Conservation (phyloP, 257 asterid genomes). For the Fraxinus cuspidata region DNA sequence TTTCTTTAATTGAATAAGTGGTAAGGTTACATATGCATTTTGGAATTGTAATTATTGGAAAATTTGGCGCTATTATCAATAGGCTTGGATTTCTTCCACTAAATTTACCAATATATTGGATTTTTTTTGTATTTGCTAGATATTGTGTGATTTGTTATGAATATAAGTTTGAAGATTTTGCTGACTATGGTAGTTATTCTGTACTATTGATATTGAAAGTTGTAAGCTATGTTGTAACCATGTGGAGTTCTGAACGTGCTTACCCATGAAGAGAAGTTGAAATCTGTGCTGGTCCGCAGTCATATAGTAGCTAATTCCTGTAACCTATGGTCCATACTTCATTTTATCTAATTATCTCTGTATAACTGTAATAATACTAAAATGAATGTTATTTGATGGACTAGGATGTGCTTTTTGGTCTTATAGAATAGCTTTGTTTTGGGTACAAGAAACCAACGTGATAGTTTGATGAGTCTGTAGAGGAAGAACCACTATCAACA, state of each 20-base stretch:
- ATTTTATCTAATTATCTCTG: background rate
- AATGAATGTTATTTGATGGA: background rate
- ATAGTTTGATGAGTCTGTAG: background rate
- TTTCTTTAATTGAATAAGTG: no score
- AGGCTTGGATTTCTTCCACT: background rate
- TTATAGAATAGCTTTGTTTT: background rate
- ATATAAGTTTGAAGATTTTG: background rate
- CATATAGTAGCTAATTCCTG: background rate
- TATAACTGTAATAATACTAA: background rate
- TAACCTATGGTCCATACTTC: background rate
- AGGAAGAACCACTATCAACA: background rate
- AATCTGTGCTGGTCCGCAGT: background rate
- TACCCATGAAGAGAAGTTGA: background rate
- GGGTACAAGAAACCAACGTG: background rate
- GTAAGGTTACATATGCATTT: background rate
- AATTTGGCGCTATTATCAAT: background rate
- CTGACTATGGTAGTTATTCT: background rate
- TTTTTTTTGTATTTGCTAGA: background rate
- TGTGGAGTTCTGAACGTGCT: background rate
- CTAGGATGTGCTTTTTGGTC: background rate
- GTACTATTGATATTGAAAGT: background rate
- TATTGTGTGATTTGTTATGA: background rate
- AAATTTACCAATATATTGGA: background rate
- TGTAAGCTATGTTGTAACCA: background rate
- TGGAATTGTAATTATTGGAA: background rate